phyloP scores from a whole-genome alignment of 2,329 filamentous ascomycete genomes.

The Colletotrichum tropicicola region DNA sequence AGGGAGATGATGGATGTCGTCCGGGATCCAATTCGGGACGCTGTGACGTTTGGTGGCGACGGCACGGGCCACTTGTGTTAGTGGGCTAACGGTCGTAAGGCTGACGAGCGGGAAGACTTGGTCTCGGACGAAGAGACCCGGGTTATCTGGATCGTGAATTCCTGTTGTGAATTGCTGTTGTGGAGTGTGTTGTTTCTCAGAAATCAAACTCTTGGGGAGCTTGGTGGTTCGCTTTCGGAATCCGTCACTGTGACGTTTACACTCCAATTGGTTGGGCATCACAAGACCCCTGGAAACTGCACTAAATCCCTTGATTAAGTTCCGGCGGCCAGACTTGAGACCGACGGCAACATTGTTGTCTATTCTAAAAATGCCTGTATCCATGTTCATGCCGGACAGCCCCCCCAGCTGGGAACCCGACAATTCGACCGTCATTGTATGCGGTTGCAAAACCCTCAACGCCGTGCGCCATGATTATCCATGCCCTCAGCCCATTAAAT shows the following conservation, averaged over 20 bases:
- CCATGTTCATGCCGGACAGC: too few species aligned
- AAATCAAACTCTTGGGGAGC: too few species aligned
- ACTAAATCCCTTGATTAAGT: too few species aligned
- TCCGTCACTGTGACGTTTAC: background rate
- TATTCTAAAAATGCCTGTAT: background rate
- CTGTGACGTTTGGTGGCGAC: background rate
- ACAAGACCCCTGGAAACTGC: too few species aligned
- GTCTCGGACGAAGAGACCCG: too few species aligned
- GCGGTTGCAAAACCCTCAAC: background rate
- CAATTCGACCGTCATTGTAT: background rate
- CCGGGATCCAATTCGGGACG: background rate
- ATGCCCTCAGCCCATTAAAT: too few species aligned
- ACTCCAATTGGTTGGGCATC: background rate
- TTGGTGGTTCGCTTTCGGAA: too few species aligned
- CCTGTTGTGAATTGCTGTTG: background rate
- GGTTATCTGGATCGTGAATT: background rate
- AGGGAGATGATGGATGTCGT: background rate
- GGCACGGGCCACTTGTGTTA: slow-evolving; percentile 9
- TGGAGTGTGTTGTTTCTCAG: background rate
- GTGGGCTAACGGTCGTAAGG: background rate
- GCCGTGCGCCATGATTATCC: background rate
- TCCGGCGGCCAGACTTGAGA: too few species aligned
- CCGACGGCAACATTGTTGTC: background rate
- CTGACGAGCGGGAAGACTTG: too few species aligned
- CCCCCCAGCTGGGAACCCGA: too few species aligned